Evolutionary conservation across 495 filamentous ascomycete genomes (phyloP), one percentile per base, ranked within the genome.

Genomic region (Viridothelium virens): DNA sequence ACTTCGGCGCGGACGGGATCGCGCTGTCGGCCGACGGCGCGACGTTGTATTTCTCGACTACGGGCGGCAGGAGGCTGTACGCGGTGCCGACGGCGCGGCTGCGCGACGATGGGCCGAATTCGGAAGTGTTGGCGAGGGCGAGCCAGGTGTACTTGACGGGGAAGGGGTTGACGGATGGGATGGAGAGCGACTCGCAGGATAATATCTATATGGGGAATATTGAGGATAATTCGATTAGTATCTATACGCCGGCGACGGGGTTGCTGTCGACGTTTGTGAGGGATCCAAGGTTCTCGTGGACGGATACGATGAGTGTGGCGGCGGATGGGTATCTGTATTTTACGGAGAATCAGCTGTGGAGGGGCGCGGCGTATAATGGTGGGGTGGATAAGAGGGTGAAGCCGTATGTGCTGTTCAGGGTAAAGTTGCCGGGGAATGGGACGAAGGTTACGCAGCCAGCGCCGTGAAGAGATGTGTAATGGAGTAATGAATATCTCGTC

Each of bases 171-270:
- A 74, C 67, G 39, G 74, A 77, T 67, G 74, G 75, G 7, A 69
- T 77, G 56, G 73, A 77, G 65, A 74, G 70, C 14, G 74, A 78
- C 69, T 75, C 61, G 36, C 76, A 79, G 67, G 73, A 71, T 1
- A 71, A 70, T 56, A 73, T 79, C 44, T 80, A 80, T 63, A 53
- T 67, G 39, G 76, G 76, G 10, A 79, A 79, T 68, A 70, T 77
- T 61, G 79, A 81, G 69, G 70, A 76, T 37, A 77, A 79, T 63
- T 73, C 71, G 0, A 71, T 82, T 10, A 69, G 70, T 41, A 66
- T 78, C 41, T 81, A 76, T 69, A 74, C 79, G 61, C 78, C 79
- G 10, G 61, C 48, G 37, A 80, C 79, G 53, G 79, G 74, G 2
- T 77, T 74, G 0, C 67, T 73, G 1, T 64, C 34, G 16, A 50